Percentiles rank a stretch among this genome's conserved stretches.
These are phyloP conservation scores for Yamadazyma sp. DNA, from an alignment of 805 yeast genomes.

Conservation along the genomic window DNA sequence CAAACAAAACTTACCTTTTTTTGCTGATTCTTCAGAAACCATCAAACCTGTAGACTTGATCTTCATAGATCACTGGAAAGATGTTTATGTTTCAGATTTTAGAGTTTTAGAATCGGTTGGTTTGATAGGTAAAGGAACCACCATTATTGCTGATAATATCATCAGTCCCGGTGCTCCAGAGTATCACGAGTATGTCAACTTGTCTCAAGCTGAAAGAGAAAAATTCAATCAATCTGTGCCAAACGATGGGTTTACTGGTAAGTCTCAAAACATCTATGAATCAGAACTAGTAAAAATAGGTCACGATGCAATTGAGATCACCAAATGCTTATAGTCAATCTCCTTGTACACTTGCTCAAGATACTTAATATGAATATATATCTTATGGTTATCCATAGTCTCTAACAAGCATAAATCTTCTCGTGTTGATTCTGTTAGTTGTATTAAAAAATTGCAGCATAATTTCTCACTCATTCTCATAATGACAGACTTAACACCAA, in stretches of 20 bases:
- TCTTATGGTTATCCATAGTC: too few species aligned
- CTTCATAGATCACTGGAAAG: slow-evolving; percentile 41
- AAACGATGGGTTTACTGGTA: slow-evolving; percentile 20
- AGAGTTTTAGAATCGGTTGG: slow-evolving; percentile 39
- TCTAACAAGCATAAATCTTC: too few species aligned
- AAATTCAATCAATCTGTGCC: slow-evolving; percentile 22
- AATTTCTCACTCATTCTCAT: too few species aligned
- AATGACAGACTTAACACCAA: slow-evolving; percentile 50
- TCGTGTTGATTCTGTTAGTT: too few species aligned
- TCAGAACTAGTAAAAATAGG: slow-evolving; percentile 22
- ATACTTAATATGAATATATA: too few species aligned
- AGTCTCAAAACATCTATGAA: slow-evolving; percentile 33
- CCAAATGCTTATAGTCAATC: too few species aligned
- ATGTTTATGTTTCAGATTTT: slow-evolving; percentile 38
- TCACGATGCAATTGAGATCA: slow-evolving; percentile 31
- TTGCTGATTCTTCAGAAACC: slow-evolving; percentile 16
- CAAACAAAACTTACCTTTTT: slow-evolving; percentile 21
- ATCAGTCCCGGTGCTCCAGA: slow-evolving; percentile 36
- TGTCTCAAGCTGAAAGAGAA: slow-evolving; percentile 35
- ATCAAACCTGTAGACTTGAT: slow-evolving; percentile 31
- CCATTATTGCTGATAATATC: slow-evolving; percentile 38
- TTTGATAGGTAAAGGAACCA: slow-evolving; percentile 37
- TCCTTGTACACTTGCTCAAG: too few species aligned
- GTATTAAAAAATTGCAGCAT: too few species aligned
- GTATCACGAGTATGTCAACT: slow-evolving; percentile 34